Conservation (phyloP, 129 eudicot species). For the Ambrosia trifida region DNA sequence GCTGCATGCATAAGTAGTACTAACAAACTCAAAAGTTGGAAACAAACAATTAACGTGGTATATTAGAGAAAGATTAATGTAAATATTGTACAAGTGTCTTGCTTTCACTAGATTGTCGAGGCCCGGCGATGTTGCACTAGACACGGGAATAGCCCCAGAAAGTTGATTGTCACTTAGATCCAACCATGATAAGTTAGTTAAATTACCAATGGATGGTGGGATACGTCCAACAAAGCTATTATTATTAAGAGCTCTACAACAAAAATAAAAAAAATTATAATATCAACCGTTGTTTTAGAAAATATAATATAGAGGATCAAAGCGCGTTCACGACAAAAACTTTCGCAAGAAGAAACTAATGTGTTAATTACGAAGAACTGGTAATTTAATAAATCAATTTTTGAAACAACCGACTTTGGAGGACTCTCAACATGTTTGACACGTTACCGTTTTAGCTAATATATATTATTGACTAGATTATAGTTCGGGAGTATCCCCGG, state of each 20-base stretch:
- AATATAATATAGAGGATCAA: too few species aligned
- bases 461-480: too few species aligned
- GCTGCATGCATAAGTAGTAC: slow-evolving; percentile 34
- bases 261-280: background rate
- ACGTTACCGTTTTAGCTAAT: too few species aligned
- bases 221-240: slow-evolving; percentile 69
- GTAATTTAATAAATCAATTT: too few species aligned
- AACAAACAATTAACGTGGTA: background rate
- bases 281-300: background rate
- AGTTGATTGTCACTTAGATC: slow-evolving; percentile 77
- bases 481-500: too few species aligned
- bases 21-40: background rate
- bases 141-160: slow-evolving; percentile 72
- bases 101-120: slow-evolving; percentile 66
- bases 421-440: too few species aligned
- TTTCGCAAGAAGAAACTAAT: too few species aligned
- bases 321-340: too few species aligned
- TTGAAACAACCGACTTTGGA: too few species aligned
- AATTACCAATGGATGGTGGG: slow-evolving; percentile 75
- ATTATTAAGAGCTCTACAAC: slow-evolving; percentile 63
- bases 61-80: background rate
- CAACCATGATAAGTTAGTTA: slow-evolving; percentile 66
- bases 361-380: too few species aligned
- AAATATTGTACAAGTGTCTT: slow-evolving; percentile 76
- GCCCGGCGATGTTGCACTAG: slow-evolving; percentile 49